A percentile compares a stretch with the other conserved stretches of the same genome.
These are phyloP conservation scores for Quercus variabilis DNA, from an alignment of 306 rosid genomes.

Conservation along the genomic window DNA sequence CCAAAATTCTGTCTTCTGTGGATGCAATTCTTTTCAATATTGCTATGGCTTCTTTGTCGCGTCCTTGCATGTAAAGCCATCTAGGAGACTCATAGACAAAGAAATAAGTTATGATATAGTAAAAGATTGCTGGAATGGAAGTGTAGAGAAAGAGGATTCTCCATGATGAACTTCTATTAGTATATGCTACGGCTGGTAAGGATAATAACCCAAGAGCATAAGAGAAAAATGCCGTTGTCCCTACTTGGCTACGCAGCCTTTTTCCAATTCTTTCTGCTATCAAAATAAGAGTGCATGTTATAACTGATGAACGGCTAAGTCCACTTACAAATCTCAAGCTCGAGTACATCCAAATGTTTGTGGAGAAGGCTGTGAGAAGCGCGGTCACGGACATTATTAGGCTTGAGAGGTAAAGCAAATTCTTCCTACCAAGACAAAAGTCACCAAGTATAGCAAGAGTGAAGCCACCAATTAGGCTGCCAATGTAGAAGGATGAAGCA, in stretches of 20 bases:
- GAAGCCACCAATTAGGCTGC: conserved; percentile 28
- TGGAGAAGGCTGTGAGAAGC: conserved; percentile 4
- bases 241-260: too few species aligned
- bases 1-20: background rate
- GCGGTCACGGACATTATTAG: conserved; percentile 24
- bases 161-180: conserved; percentile 23
- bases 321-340: conserved; percentile 27
- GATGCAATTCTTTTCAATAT: background rate
- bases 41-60: background rate
- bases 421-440: conserved; percentile 40
- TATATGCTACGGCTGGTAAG: conserved; percentile 22
- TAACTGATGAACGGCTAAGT: conserved; percentile 18
- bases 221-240: too few species aligned
- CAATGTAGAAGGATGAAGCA: background rate
- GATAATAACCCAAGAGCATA: too few species aligned
- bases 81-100: conserved; percentile 27
- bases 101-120: background rate
- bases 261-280: too few species aligned
- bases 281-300: background rate
- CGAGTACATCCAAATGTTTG: conserved; percentile 37
- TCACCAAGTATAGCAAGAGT: conserved; percentile 39
- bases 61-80: conserved; percentile 20
- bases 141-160: conserved; percentile 23
- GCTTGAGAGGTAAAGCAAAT: conserved; percentile 22
- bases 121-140: conserved; percentile 23